Percentiles rank a stretch among this genome's conserved stretches.
Evolutionary conservation across 1,284 basidiomycete species (phyloP).

Genomic region (Acaromyces ingoldii): DNA sequence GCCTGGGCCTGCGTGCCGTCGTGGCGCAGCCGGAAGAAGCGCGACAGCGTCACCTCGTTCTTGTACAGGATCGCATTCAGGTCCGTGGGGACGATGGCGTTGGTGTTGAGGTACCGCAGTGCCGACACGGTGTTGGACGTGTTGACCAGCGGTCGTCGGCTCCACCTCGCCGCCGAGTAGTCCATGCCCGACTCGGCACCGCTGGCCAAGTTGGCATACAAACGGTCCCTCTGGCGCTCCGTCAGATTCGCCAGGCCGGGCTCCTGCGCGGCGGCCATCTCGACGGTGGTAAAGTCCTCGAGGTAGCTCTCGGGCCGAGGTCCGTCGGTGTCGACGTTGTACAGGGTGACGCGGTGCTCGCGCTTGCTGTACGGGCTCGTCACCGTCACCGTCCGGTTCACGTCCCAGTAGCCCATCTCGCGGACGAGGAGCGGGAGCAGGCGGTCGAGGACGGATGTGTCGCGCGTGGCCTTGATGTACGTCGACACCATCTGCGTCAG

Average conservation of each 20-base stretch:
- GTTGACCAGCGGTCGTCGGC: slow-evolving; percentile 56
- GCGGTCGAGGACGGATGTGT: slow-evolving; percentile 62
- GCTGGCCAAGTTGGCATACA: slow-evolving; percentile 84
- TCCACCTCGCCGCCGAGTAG: slow-evolving; percentile 55
- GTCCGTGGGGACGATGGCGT: slow-evolving; percentile 67
- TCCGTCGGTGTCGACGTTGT: slow-evolving; percentile 66
- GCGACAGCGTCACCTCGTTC: slow-evolving; percentile 54
- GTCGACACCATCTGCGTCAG: slow-evolving; percentile 62
- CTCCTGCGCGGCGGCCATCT: slow-evolving; percentile 55
- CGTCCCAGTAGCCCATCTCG: slow-evolving; percentile 77
- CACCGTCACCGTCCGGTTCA: slow-evolving; percentile 68
- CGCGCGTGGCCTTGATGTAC: slow-evolving; percentile 62
- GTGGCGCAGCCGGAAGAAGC: too few species aligned
- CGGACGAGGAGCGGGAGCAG: slow-evolving; percentile 65
- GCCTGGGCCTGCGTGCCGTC: slow-evolving; percentile 51
- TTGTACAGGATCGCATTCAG: slow-evolving; percentile 73
- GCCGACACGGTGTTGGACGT: slow-evolving; percentile 56
- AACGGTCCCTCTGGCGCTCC: slow-evolving; percentile 59
- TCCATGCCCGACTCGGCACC: slow-evolving; percentile 72
- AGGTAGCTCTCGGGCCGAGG: slow-evolving; percentile 72
- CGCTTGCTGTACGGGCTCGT: slow-evolving; percentile 68
- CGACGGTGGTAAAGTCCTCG: slow-evolving; percentile 70
- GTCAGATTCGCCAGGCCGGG: slow-evolving; percentile 53
- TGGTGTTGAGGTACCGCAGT: slow-evolving; percentile 68
- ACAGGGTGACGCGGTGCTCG: slow-evolving; percentile 66